A percentile compares a stretch with the other conserved stretches of the same genome.
Evolutionary conservation across 1,139 yeast genomes (phyloP).

Genomic region (Pichia sp.): DNA sequence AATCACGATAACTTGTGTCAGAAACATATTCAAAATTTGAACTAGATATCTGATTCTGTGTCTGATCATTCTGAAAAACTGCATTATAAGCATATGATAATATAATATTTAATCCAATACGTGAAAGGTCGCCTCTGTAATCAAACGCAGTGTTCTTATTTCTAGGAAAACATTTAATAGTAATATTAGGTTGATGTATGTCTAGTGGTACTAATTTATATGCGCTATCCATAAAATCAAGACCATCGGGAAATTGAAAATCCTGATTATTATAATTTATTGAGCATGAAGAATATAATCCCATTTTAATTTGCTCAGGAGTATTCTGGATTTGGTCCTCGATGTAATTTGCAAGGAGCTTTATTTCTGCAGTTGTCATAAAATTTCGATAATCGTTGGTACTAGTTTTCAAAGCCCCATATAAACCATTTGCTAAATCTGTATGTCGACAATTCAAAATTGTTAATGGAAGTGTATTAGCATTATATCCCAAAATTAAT

Average conservation of each 20-base stretch:
- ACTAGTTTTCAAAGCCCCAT: slow-evolving; percentile 38
- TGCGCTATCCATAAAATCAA: neutral
- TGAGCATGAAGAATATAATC: slow-evolving; percentile 43
- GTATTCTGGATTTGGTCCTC: slow-evolving; percentile 42
- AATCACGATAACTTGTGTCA: slow-evolving; percentile 18
- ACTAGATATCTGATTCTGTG: no score
- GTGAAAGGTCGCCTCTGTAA: slow-evolving; percentile 38
- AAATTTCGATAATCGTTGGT: slow-evolving; percentile 25
- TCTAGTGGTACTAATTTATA: no score
- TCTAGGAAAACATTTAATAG: slow-evolving; percentile 4
- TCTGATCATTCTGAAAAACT: slow-evolving; percentile 19
- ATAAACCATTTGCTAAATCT: slow-evolving; percentile 47
- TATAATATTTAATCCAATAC: slow-evolving; percentile 39
- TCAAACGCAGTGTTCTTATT: slow-evolving; percentile 34
- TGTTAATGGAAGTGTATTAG: slow-evolving; percentile 32
- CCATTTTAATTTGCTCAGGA: slow-evolving; percentile 44
- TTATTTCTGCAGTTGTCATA: slow-evolving; percentile 47
- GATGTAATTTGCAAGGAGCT: slow-evolving; percentile 42
- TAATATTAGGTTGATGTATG: slow-evolving; percentile 3
- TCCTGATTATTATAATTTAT: slow-evolving; percentile 31
- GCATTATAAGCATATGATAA: slow-evolving; percentile 41
- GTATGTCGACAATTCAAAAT: slow-evolving; percentile 44
- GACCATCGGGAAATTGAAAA: slow-evolving; percentile 4
- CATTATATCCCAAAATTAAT: slow-evolving; percentile 1
- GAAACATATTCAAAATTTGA: slow-evolving; percentile 22